Base-by-base conservation (phyloP, 2,329 filamentous ascomycete genomes). In the Cladosporium velox region DNA sequence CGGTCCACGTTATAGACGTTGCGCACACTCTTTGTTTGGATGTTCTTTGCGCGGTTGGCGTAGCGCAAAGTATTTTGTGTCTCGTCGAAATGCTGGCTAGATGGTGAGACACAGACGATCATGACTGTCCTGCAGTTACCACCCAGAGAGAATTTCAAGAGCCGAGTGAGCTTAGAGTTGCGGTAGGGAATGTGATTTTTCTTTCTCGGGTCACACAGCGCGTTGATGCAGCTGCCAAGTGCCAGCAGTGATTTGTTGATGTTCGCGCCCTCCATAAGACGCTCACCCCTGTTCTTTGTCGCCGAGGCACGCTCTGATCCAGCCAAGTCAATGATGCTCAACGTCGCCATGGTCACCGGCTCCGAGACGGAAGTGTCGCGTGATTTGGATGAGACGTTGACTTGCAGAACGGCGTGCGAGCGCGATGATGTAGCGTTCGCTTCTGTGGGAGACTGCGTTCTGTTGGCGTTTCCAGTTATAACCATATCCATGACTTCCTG, bases 401-500 rank as follows among this genome's bases (percentile, higher is more conserved):
- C 96, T 78, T 99, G 95, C 1, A 99, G 87, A 15, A 99, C 95
- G 12, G 95, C 95, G 76, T 99, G 95, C 0, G 95, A 99, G 77
- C 95, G 90, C 11, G 95, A 99, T 0, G 95, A 99, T 0, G 95
- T 97, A 21, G 95, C 94, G 77, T 99, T 99, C 72, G 95, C 95
- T 80, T 94, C 93, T 8, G 95, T 99, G 0, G 95, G 94, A 0
- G 95, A 98, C 77, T 98, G 95, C 3, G 95, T 99, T 54, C 95
- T 90, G 78, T 90, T 92, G 72, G 96, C 91, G 78, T 99, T 99
- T 69, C 95, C 95, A 76, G 89, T 88, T 65, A 99, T 90, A 75
- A 99, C 97, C 87, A 99, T 97, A 75, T 99, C 94, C 95, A 99
- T 99, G 73, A 99, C 95, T 79, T 99, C 90, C 75, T 96, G 88